Base-by-base conservation (phyloP, 192 early-diverging fungal genomes). In the Diversispora epigaea region DNA sequence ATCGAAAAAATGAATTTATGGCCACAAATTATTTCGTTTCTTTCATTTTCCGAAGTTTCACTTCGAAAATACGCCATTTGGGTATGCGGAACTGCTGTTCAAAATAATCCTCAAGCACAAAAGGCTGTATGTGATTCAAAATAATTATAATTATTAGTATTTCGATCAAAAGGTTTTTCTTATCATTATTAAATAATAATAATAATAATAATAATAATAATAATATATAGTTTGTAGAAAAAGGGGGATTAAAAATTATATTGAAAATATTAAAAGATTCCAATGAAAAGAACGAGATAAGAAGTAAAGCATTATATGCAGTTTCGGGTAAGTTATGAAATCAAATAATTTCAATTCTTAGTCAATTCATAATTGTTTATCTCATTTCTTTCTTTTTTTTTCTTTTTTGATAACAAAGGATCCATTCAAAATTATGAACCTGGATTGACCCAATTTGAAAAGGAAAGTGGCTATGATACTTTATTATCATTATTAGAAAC, bases 71-170 rank as follows among this genome's bases (percentile, higher is more conserved):
- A 88, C 45, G 89, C 89, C 4, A 89, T 92, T 21, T 99, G 96
- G 97, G 91, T 96, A 11, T 87, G 94, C 68, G 95, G 94, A 9
- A 99, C 96, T 10, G 91, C 92, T 3, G 89, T 96, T 7, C 96
- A 99, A 80, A 96, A 99, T 82, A 98, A 99, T 78, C 87, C 89
- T 22, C 83, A 84, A 43, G 92, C 94, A 5, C 95, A 99, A 79
- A 77, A 83, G 17, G 91, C 89, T 25, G 86, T 88, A 84, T 66
- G 85, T 77, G 40, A 40, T 56, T 22, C 5, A 55, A 7, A 14
- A 50, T 12, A 41, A 0, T 8, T 45, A 17, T 67, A n/a, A n/a
- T n/a, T n/a, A n/a, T n/a, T n/a, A n/a, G n/a, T n/a, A n/a, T n/a
- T n/a, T n/a, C n/a, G n/a, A n/a, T n/a, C n/a, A n/a, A n/a, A n/a